Evolutionary conservation across 805 yeast genomes (phyloP).

Genomic region (Metschnikowia borealis): DNA sequence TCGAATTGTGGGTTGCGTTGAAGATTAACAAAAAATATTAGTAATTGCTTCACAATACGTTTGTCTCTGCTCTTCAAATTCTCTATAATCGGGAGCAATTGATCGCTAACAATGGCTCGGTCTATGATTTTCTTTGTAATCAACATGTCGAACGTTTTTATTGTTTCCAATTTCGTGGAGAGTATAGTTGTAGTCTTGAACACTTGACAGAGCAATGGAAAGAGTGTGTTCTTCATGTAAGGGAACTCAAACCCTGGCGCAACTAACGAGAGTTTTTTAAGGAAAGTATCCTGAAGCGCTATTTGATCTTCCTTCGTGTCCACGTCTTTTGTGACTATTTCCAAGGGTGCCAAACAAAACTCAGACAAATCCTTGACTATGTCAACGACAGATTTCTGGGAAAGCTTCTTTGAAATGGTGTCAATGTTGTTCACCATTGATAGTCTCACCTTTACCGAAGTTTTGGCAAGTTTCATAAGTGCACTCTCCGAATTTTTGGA

Average conservation of each 20-base stretch:
- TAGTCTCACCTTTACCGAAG: constrained; percentile 32
- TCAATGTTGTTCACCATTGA: constrained; percentile 43
- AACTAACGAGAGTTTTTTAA: constrained; percentile 40
- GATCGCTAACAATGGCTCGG: constrained; percentile 66
- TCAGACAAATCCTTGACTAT: constrained; percentile 43
- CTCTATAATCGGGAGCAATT: constrained; percentile 72
- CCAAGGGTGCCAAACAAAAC: constrained; percentile 24
- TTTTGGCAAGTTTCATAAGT: constrained; percentile 25
- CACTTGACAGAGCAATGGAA: constrained; percentile 66
- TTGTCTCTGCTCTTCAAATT: constrained; percentile 76
- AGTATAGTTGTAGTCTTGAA: constrained; percentile 84
- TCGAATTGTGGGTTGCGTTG: constrained; percentile 34
- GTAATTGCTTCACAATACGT: constrained; percentile 50
- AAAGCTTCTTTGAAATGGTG: constrained; percentile 46
- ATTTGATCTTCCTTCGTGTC: constrained; percentile 30
- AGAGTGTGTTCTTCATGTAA: constrained; percentile 66
- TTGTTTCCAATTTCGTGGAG: constrained; percentile 67
- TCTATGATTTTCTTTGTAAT: constrained; percentile 63
- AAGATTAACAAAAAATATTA: constrained; percentile 50
- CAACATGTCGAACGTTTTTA: constrained; percentile 55
- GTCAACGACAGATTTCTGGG: constrained; percentile 48
- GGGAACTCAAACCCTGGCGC: constrained; percentile 57
- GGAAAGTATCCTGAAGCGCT: constrained; percentile 49
- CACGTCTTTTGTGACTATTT: constrained; percentile 20
- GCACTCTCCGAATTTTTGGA: constrained; percentile 19